phyloP scores from a whole-genome alignment of 768 basidiomycete genomes.

The Rhodotorula toruloides region DNA sequence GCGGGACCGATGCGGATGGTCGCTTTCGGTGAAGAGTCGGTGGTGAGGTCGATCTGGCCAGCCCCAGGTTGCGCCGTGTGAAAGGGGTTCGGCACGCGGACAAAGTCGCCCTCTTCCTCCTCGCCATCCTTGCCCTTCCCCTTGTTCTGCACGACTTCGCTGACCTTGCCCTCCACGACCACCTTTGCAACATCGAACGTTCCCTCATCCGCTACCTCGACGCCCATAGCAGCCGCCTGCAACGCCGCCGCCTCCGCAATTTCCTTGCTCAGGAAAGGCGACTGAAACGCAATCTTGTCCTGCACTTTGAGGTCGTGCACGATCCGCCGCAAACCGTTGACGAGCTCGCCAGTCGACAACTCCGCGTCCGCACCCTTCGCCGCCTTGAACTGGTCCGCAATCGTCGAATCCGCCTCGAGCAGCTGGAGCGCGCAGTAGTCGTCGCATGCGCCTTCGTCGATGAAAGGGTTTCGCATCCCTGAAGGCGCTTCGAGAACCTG shows the following conservation, averaged over 20 bases:
- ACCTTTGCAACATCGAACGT: slow-evolving; percentile 85
- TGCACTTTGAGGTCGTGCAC: slow-evolving; percentile 37
- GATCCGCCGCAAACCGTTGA: slow-evolving; percentile 54
- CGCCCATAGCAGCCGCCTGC: slow-evolving; percentile 45
- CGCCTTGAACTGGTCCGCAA: slow-evolving; percentile 58
- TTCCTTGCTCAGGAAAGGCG: slow-evolving; percentile 48
- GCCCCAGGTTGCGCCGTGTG: slow-evolving; percentile 43
- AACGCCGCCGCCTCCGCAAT: slow-evolving; percentile 4
- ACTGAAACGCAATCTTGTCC: slow-evolving; percentile 34
- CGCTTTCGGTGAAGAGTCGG: slow-evolving; percentile 52
- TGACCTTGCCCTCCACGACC: slow-evolving; percentile 83
- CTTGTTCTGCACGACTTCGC: slow-evolving; percentile 63
- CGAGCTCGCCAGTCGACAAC: slow-evolving; percentile 60
- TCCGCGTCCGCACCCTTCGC: slow-evolving; percentile 56
- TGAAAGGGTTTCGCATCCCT: slow-evolving; percentile 53
- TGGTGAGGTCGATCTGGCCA: slow-evolving; percentile 8
- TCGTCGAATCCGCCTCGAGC: slow-evolving; percentile 58
- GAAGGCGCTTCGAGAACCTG: slow-evolving; percentile 55
- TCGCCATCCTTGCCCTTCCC: slow-evolving; percentile 28
- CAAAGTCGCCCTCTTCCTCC: slow-evolving; percentile 66
- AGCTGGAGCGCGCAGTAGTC: slow-evolving; percentile 69
- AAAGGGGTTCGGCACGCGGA: slow-evolving; percentile 76
- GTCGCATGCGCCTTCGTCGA: slow-evolving; percentile 70
- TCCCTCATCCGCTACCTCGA: slow-evolving; percentile 61
- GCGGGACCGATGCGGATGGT: slow-evolving; percentile 76